Percentiles rank a stretch among this genome's conserved stretches.
Conservation (phyloP, 345 rosid genomes). For the Rhodamnia argentea region DNA sequence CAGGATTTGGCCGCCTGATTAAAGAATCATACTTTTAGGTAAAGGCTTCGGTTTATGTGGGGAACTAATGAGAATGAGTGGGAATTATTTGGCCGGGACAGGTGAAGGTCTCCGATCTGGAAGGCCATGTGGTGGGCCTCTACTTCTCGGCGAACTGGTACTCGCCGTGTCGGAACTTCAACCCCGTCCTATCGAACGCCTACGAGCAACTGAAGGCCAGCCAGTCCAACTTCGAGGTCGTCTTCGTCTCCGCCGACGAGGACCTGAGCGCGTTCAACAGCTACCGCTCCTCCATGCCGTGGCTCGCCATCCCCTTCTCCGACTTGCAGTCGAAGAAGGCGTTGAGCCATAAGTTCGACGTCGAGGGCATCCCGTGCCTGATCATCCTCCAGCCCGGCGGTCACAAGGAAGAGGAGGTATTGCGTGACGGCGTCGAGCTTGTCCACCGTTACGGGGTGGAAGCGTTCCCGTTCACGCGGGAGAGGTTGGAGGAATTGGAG, state of each 20-base stretch:
- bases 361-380: conserved; percentile 51
- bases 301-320: conserved; percentile 49
- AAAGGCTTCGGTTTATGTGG: background rate
- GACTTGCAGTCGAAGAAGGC: conserved; percentile 48
- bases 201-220: conserved; percentile 29
- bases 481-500: conserved; percentile 32
- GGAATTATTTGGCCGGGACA: background rate
- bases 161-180: conserved; percentile 40
- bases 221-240: conserved; percentile 36
- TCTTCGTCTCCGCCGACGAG: conserved; percentile 51
- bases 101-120: conserved; percentile 46
- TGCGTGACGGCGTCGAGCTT: conserved; percentile 34
- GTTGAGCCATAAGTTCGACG: conserved; percentile 24
- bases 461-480: conserved; percentile 45
- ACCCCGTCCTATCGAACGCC: conserved; percentile 7
- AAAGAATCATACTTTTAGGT: background rate
- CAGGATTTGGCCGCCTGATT: background rate
- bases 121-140: conserved; percentile 39
- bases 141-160: conserved; percentile 69
- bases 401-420: conserved; percentile 16
- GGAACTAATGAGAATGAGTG: background rate
- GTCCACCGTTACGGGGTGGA: conserved; percentile 33
- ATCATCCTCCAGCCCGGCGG: conserved; percentile 33
- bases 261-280: conserved; percentile 36
- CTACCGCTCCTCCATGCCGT: conserved; percentile 45